These are phyloP conservation scores for Sphenostylis stenocarpa DNA, from an alignment of 306 rosid genomes.

Conservation along the genomic window DNA sequence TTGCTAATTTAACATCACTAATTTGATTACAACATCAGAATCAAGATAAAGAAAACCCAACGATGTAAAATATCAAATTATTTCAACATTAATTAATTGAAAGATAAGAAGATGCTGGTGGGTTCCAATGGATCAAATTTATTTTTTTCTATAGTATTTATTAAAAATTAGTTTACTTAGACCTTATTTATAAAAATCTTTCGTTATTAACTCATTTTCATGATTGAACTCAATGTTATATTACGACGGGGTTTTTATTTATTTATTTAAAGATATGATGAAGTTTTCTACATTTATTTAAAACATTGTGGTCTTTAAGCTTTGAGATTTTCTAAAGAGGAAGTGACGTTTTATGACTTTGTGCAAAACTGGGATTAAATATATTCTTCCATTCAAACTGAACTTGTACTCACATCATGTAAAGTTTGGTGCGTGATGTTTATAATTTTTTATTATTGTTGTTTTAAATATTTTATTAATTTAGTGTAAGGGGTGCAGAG, in stretches of 20 bases:
- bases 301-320: conserved; percentile 16
- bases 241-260: too few relatives aligned
- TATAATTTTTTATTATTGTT: too few relatives aligned
- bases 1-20: conserved; percentile 27
- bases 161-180: too few relatives aligned
- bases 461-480: too few relatives aligned
- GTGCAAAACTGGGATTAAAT: background rate
- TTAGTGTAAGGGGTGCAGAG: too few relatives aligned
- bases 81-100: background rate
- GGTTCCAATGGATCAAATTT: background rate
- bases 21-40: conserved; percentile 2
- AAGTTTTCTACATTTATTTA: conserved; percentile 33
- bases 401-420: too few relatives aligned
- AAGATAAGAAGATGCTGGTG: background rate
- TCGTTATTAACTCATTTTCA: too few relatives aligned
- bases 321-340: conserved; percentile 18
- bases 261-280: too few relatives aligned
- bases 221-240: too few relatives aligned
- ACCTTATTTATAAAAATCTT: too few relatives aligned
- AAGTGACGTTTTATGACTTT: conserved; percentile 49
- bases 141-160: too few relatives aligned
- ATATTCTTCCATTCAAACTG: conserved; percentile 30
- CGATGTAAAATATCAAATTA: background rate
- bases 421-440: too few relatives aligned
- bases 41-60: background rate